Base-by-base conservation (phyloP, 73 alveolate species). In the Loxodes magnus region DNA sequence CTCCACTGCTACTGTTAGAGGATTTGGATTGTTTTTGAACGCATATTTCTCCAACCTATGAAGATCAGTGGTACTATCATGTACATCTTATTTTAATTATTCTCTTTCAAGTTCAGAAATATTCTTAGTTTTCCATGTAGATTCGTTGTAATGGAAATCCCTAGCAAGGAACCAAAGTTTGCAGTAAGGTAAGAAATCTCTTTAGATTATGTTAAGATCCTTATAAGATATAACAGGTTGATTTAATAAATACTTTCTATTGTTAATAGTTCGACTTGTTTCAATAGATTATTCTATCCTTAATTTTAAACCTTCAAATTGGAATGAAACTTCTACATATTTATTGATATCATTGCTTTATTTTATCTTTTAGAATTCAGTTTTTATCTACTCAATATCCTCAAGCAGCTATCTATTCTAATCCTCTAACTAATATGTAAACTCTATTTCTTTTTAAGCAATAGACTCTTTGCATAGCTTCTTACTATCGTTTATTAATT, bases 21-120 rank as follows among this genome's bases (percentile, higher is more conserved):
- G 59, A 24, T 58, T 67, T 26, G 78, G 78, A 25, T 56, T 62
- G 26, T 76, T 77, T 43, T 71, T 81, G 51, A 81, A 81, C n/a
- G 24, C 71, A 0, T 64, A 61, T 38, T 73, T 81, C 59, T 81
- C 94, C 65, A 77, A 36, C 36, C 59, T 69, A 25, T 51, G 38
- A 10, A 75, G 42, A 28, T 67, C 82, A 30, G 57, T 52, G 73
- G 84, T 64, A 0, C 81, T 75, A 10, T 79, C 82, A 9, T 59
- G 53, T 21, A 81, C 67, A 34, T 81, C 94, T n/a, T 43, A 21
- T 4, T 63, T 49, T 21, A 69, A 28, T 23, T 31, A 39, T 22
- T 69, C 83, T 50, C 83, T 46, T 23, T 69, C 63, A 19, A 69
- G 29, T 21, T 50, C 35, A 19, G 20, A 36, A 16, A 69, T 21